These are phyloP conservation scores for Melanomma pulvis-pyrius DNA, from an alignment of 495 filamentous ascomycete genomes.

Conservation along the genomic window DNA sequence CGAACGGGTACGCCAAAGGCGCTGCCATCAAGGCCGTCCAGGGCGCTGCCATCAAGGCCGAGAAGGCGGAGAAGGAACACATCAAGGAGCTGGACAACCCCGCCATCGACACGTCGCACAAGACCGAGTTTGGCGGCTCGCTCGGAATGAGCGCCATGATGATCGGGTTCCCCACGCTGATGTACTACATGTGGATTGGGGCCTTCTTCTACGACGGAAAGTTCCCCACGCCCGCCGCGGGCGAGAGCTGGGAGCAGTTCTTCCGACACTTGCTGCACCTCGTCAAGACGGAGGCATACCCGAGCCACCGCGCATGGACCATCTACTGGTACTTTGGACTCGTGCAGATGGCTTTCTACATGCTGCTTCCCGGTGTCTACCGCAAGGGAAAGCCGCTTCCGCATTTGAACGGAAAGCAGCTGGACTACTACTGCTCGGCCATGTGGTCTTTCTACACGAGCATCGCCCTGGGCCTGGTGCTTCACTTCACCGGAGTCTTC, in stretches of 20 bases:
- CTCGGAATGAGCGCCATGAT: conserved; percentile 79
- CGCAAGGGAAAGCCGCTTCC: conserved; percentile 83
- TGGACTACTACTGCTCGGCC: conserved; percentile 91
- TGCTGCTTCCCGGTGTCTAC: conserved; percentile 80
- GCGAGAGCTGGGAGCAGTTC: conserved; percentile 70
- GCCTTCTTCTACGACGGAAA: conserved; percentile 87
- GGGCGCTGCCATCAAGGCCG: conserved; percentile 14
- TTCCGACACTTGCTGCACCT: conserved; percentile 65
- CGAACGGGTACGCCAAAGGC: conserved; percentile 31
- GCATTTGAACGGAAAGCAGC: conserved; percentile 77
- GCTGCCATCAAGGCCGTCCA: conserved; percentile 36
- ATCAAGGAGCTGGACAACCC: conserved; percentile 43
- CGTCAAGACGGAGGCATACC: conserved; percentile 80
- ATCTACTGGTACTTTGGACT: conserved; percentile 94
- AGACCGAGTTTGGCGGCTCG: conserved; percentile 89
- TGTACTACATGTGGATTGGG: conserved; percentile 99
- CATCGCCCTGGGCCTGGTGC: conserved; percentile 63
- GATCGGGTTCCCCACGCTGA: conserved; percentile 86
- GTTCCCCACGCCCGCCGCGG: conserved; percentile 67
- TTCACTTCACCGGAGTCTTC: conserved; percentile 84
- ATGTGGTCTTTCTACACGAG: conserved; percentile 86
- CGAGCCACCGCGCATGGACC: conserved; percentile 75
- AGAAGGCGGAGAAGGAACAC: conserved; percentile 9
- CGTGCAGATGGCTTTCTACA: conserved; percentile 79
- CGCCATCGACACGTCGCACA: conserved; percentile 74